Base-by-base conservation (phyloP, 495 filamentous ascomycete species). In the Pseudotulostoma volvatum region DNA sequence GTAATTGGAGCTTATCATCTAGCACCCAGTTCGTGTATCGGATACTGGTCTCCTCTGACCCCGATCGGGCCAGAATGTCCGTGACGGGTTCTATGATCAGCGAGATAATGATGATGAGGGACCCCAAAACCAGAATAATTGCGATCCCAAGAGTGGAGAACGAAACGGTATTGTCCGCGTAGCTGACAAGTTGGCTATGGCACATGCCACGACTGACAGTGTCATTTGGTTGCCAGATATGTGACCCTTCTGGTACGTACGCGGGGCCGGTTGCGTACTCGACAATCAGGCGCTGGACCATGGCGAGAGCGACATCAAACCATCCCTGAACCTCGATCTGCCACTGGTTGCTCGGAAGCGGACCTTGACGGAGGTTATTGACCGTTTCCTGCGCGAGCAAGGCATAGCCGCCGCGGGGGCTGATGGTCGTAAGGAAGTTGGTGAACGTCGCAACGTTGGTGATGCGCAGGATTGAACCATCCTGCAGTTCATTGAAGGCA, bases 401-500 rank as follows among this genome's bases (percentile, higher is more conserved):
- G n/a, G 50, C 42, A 7, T 21, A 42, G 44, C 47, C 51, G 39
- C 52, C 61, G 38, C 37, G 60, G 25, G 39, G 46, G 49, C 44
- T 35, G 47, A 42, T 37, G 33, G 31, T 53, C 36, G 31, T 49
- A 54, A 45, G 49, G 40, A 46, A 70, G 59, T n/a, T 56, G 42
- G 30, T 40, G 23, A 19, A 64, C 52, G 37, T 56, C 50, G 3
- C 46, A 7, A 23, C 44, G 3, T 37, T 25, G 1, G 39, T 37
- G 14, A 73, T 56, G 3, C 43, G 44, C n/a, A 57, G 51, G 18
- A 63, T 57, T 34, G 70, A 68, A 40, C 56, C 57, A 11, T 64
- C 57, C 41, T 59, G 62, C 38, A 60, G 49, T 35, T 67, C 63
- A 50, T 68, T 56, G 3, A 69, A 64, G 7, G 54, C 49, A 7